Base-by-base conservation (phyloP, 768 basidiomycete species). In the Macrolepiota dolichaula region DNA sequence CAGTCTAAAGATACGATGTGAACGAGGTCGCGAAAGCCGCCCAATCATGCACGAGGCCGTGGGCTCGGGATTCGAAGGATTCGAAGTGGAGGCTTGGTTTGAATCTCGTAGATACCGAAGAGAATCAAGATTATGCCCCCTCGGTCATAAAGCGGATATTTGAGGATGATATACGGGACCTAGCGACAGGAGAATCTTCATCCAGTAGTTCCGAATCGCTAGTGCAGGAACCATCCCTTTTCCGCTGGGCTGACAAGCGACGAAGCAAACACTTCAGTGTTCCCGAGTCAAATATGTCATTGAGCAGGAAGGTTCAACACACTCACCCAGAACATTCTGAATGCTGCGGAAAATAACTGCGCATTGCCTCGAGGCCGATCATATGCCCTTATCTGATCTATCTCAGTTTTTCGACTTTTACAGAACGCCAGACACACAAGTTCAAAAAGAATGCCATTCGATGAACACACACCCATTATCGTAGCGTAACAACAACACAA, bases 321-420 rank as follows among this genome's bases (percentile, higher is more conserved):
- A 32, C 7, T 32, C 29, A 32, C 52, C 10, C 38, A 36, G 36
- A 55, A 25, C 15, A 38, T 55, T 44, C 38, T 25, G 37, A 42
- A n/a, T 27, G 38, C 54, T 55, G 54, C 38, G 54, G 24, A 55
- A 17, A 15, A 22, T 42, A 32, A 7, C 57, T 57, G 57, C 13
- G 47, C 57, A 57, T 15, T 25, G 25, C 57, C 57, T 57, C 37
- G 47, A 57, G 46, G 57, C 47, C 15, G 22, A 25, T 19, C 32
- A 37, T 22, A 35, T 42, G 15, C 24, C 7, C 10, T 38, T 36
- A 57, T 51, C 44, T 46, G 47, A 38, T 50, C 32, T 36, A 25
- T 50, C 12, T 0, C 22, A 12, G 13, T 49, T 49, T 49, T 24
- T 27, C 4, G 47, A 27, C 4, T 9, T 49, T 0, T 9, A 24